Evolutionary conservation across 116 monocot species (phyloP), one percentile per base, ranked within the genome.

Genomic region (Phalaenopsis hybrid): DNA sequence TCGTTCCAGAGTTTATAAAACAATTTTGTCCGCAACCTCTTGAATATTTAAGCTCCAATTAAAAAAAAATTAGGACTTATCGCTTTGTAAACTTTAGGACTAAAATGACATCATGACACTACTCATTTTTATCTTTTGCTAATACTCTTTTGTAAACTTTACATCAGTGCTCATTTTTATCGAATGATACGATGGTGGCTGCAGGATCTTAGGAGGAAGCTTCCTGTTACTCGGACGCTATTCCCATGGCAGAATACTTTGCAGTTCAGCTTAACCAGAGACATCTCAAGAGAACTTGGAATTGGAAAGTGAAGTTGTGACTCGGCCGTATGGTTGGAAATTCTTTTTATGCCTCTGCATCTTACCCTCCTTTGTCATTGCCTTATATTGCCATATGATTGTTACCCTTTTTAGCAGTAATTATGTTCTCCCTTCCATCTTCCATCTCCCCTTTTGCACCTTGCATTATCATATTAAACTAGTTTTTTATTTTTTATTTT

Each of bases 201-300:
- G 51, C 87, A 97, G 97, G 95, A 98, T 86, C 93, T 98, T 75
- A 88, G 98, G 46, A 95, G 98, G 80, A 98, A 95, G 83, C 98
- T 98, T 90, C 93, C 98, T 41, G 92, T 98, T 4, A 98, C 95
- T 23, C 82, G 95, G 5, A 98, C 98, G 79, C 81, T 98, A 67
- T 98, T 98, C 78, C 98, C 98, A 69, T 98, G 98, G 95, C 89
- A 95, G 45, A 98, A 89, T 76, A 87, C 98, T 48, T 41, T 89
- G 83, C 95, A 95, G 72, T 93, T 98, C 84, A 93, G 89, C 82
- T 81, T 98, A 34, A 98, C 84, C 20, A 89, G 89, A 86, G 98
- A 98, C 68, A 92, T 95, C 57, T 44, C 92, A 4, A 98, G 88
- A 87, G 93, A 98, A 83, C 85, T 93, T 78, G 89, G 89, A 78